phyloP scores from a whole-genome alignment of 805 yeast species.

The Suhomyces vadensis region DNA sequence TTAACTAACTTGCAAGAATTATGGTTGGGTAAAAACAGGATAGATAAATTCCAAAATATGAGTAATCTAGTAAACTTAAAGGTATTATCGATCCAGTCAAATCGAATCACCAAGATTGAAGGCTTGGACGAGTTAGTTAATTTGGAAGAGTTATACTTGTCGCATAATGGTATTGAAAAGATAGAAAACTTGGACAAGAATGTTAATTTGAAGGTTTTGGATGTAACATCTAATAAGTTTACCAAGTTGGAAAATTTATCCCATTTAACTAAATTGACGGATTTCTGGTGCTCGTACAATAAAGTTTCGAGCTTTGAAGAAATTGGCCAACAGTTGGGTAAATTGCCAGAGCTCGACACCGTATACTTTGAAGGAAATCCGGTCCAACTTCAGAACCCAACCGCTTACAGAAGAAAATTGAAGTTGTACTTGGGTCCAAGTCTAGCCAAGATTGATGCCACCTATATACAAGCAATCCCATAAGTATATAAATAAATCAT shows the following conservation, averaged over 20 bases:
- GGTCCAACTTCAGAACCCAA: slow-evolving; percentile 66
- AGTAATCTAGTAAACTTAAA: slow-evolving; percentile 58
- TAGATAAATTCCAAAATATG: slow-evolving; percentile 64
- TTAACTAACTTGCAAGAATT: slow-evolving; percentile 65
- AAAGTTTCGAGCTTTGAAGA: slow-evolving; percentile 66
- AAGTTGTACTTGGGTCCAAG: slow-evolving; percentile 70
- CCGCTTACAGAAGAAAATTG: slow-evolving; percentile 83
- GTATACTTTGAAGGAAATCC: slow-evolving; percentile 96
- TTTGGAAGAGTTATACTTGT: slow-evolving; percentile 82
- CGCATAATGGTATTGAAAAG: slow-evolving; percentile 75
- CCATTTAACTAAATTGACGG: slow-evolving; percentile 74
- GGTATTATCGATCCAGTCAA: slow-evolving; percentile 86
- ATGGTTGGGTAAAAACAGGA: slow-evolving; percentile 91
- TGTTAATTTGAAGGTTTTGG: slow-evolving; percentile 67
- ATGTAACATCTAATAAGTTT: slow-evolving; percentile 76
- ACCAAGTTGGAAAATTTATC: slow-evolving; percentile 59
- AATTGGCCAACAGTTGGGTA: slow-evolving; percentile 62
- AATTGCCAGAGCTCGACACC: slow-evolving; percentile 68
- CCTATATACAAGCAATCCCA: slow-evolving; percentile 48
- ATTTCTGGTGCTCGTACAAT: slow-evolving; percentile 91
- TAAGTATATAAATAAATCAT: neutral
- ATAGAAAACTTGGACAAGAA: slow-evolving; percentile 80
- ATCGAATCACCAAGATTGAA: slow-evolving; percentile 73
- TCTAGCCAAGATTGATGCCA: slow-evolving; percentile 86
- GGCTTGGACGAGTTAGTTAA: slow-evolving; percentile 71